phyloP scores from a whole-genome alignment of 2,329 filamentous ascomycete genomes.

The Huntiella bhutanensis region DNA sequence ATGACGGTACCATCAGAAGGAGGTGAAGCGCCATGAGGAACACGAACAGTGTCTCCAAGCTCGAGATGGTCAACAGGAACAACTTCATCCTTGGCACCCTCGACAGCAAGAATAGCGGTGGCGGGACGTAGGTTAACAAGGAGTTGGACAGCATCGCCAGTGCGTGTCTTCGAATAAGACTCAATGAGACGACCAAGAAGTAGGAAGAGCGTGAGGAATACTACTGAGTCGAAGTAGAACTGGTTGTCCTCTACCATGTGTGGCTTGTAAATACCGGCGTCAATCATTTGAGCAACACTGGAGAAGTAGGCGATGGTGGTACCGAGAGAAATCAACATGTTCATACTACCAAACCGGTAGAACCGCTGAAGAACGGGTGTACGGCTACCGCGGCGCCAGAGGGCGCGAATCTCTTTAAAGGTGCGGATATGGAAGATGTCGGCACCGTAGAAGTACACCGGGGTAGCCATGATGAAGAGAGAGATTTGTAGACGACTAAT shows the following conservation, averaged over 20 bases:
- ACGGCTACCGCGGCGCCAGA: slow-evolving; percentile 61
- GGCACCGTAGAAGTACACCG: slow-evolving; percentile 71
- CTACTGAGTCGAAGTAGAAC: slow-evolving; percentile 81
- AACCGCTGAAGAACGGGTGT: slow-evolving; percentile 58
- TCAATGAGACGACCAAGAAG: slow-evolving; percentile 59
- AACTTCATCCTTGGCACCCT: slow-evolving; percentile 19
- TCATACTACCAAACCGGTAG: slow-evolving; percentile 93
- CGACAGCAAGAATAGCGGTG: slow-evolving; percentile 50
- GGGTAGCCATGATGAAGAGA: slow-evolving; percentile 63
- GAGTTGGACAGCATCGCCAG: slow-evolving; percentile 67
- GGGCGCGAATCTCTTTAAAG: slow-evolving; percentile 54
- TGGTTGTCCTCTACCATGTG: slow-evolving; percentile 27
- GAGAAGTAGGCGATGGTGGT: slow-evolving; percentile 77
- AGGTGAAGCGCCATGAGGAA: slow-evolving; percentile 65
- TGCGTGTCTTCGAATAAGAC: slow-evolving; percentile 78
- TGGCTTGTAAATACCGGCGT: slow-evolving; percentile 28
- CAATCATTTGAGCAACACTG: slow-evolving; percentile 60
- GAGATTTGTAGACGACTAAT: slow-evolving; percentile 62
- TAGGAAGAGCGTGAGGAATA: slow-evolving; percentile 79
- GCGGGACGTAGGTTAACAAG: slow-evolving; percentile 60
- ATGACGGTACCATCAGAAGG: slow-evolving; percentile 61
- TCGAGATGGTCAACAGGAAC: slow-evolving; percentile 53
- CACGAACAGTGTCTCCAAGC: slow-evolving; percentile 51
- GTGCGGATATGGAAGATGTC: slow-evolving; percentile 69
- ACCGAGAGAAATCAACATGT: slow-evolving; percentile 75